Percentiles rank a stretch among this genome's conserved stretches.
Evolutionary conservation across 2,329 filamentous ascomycete species (phyloP).

Genomic region (Neophaeococcomyces mojaviensis): DNA sequence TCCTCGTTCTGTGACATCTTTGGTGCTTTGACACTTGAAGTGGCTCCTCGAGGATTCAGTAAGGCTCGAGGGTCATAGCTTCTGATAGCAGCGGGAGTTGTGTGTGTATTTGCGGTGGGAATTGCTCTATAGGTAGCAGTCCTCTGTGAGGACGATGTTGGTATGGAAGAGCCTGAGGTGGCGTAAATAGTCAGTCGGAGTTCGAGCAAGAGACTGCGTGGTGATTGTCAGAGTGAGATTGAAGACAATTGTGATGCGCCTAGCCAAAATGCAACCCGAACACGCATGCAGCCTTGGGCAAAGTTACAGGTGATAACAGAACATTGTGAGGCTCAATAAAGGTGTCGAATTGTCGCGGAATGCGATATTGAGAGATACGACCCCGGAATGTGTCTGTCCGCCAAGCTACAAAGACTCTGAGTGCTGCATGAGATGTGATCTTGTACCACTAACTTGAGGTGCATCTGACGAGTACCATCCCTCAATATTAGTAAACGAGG

Average conservation of each 20-base stretch:
- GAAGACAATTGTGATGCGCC: not conserved
- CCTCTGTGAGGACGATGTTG: not conserved
- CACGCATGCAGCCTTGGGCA: too few relatives aligned
- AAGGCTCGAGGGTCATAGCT: constrained; percentile 16
- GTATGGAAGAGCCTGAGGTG: not conserved
- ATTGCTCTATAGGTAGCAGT: not conserved
- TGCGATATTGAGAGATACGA: too few relatives aligned
- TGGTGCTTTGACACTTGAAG: not conserved
- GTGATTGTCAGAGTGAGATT: not conserved
- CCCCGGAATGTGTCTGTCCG: too few relatives aligned
- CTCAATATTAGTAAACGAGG: too few relatives aligned
- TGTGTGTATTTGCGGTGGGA: not conserved
- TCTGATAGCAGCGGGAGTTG: not conserved
- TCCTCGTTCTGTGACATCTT: not conserved
- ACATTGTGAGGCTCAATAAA: too few relatives aligned
- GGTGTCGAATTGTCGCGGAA: too few relatives aligned
- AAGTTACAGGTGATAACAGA: too few relatives aligned
- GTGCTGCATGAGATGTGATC: too few relatives aligned
- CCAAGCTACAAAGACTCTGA: too few relatives aligned
- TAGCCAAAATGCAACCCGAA: not conserved
- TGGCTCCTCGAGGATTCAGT: constrained; percentile 18
- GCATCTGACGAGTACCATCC: too few relatives aligned
- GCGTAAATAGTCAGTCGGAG: not conserved
- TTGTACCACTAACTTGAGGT: too few relatives aligned
- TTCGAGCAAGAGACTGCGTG: not conserved